Percentiles rank a stretch among this genome's conserved stretches.
Evolutionary conservation across 2,329 filamentous ascomycete genomes (phyloP).

Genomic region (Diaporthe sp.): DNA sequence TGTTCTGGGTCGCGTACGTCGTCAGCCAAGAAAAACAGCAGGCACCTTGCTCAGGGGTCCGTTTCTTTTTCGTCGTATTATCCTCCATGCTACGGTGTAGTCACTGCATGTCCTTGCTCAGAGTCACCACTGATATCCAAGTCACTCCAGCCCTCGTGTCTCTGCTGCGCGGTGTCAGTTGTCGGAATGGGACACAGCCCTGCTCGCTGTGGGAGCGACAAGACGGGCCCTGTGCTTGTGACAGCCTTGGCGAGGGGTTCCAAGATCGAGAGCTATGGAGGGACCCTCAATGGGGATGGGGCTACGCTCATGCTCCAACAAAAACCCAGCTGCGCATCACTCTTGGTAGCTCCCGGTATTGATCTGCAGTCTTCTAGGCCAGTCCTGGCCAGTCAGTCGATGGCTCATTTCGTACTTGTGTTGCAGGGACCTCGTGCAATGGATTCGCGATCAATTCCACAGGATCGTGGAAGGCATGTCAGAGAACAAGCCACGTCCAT

Average conservation of each 20-base stretch:
- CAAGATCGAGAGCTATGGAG: not conserved
- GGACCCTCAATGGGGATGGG: not conserved
- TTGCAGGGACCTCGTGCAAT: not conserved
- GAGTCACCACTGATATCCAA: not conserved
- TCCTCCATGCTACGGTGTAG: not conserved
- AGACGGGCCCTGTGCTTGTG: constrained; percentile 5
- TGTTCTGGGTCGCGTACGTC: constrained; percentile 20
- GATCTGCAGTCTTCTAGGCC: constrained; percentile 16
- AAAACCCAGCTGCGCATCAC: constrained; percentile 16
- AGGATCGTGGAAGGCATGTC: not conserved
- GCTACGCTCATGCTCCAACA: constrained; percentile 1
- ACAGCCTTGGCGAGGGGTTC: constrained; percentile 19
- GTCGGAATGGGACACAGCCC: not conserved
- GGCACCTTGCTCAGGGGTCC: constrained; percentile 7
- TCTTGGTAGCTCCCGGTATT: not conserved
- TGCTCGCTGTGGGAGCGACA: not conserved
- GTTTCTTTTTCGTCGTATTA: constrained; percentile 17
- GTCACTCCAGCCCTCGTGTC: too few species aligned
- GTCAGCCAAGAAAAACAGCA: constrained; percentile 27
- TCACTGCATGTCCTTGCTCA: not conserved
- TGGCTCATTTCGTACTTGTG: not conserved
- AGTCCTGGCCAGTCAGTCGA: constrained; percentile 15
- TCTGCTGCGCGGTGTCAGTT: not conserved
- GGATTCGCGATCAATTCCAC: not conserved
- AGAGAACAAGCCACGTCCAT: not conserved